phyloP scores from a whole-genome alignment of 2,329 filamentous ascomycete species.

The Aspergillus versicolor region DNA sequence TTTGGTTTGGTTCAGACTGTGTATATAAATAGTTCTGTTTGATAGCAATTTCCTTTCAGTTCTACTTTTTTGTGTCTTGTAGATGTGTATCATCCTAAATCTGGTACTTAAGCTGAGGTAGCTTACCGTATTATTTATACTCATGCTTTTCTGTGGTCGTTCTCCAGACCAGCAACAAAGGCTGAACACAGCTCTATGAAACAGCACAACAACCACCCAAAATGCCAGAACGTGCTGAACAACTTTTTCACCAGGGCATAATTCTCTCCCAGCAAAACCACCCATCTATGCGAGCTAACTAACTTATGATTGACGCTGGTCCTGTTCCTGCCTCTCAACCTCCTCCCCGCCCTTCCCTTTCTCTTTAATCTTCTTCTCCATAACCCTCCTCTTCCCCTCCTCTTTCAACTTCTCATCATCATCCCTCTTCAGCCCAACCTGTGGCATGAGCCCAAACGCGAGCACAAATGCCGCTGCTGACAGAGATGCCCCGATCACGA shows the following conservation, averaged over 20 bases:
- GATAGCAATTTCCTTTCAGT: constrained; percentile 1
- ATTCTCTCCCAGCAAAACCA: not conserved
- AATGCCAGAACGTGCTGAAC: not conserved
- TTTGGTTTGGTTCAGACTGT: not conserved
- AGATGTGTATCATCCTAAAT: not conserved
- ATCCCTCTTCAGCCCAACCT: constrained; percentile 28
- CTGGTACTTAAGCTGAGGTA: not conserved
- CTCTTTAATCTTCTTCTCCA: constrained; percentile 15
- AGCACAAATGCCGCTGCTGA: constrained; percentile 36
- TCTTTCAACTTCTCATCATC: constrained; percentile 33
- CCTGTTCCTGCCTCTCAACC: not conserved
- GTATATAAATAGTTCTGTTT: constrained; percentile 5
- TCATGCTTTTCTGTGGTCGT: no score
- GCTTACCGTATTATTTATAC: not conserved
- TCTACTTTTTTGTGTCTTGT: not conserved
- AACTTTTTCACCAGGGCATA: no score
- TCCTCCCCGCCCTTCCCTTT: constrained; percentile 15
- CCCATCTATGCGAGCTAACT: not conserved
- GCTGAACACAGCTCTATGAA: not conserved
- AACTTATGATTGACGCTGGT: not conserved
- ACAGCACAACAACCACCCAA: not conserved
- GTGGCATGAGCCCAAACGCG: constrained; percentile 38
- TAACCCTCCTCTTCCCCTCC: constrained; percentile 25
- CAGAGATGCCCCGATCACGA: constrained; percentile 38
- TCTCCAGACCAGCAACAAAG: not conserved